Base-by-base conservation (phyloP, 108 stramenopile genomes). In the Skeletonema menzelii region DNA sequence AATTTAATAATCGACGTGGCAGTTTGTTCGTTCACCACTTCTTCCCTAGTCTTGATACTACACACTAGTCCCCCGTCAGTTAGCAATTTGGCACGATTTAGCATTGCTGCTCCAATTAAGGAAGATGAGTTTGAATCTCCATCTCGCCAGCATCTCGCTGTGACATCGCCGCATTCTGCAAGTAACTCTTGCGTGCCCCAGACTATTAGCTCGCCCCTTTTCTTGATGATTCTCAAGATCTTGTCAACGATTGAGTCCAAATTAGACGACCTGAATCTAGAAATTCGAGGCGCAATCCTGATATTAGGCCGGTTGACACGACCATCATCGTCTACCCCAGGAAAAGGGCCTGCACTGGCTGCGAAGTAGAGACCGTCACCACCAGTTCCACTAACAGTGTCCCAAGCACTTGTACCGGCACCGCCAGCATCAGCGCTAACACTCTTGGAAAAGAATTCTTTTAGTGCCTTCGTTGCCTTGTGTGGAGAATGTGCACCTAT, bases 131-230 rank as follows among this genome's bases (percentile, higher is more conserved):
- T 77, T 15, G 68, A 62, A 72, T 94, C 93, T 20, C 89, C 88
- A 79, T 94, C 88, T 49, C 85, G 56, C 93, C 93, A 94, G 42
- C 83, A 71, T 26, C 79, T 65, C 17, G 76, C 64, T 53, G 84
- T 85, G 31, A 84, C 81, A 31, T 73, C 57, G 56, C 82, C 79
- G 19, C 80, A 67, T 74, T 94, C 90, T n/a, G 88, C 73, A 20
- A 88, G 20, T 42, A 91, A 56, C 76, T 94, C 93, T 56, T 79
- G 80, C n/a, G 85, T 88, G 5, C 93, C 93, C 93, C 93, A 94
- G 10, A 94, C 84, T 27, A 91, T 80, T 26, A 91, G 47, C 53
- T 94, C 88, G 12, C 93, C 93, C 58, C 87, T 80, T 60, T 84
- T 80, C 27, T 82, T 76, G 37, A 90, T 60, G 11, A 88, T 78